A percentile compares a stretch with the other conserved stretches of the same genome.
phyloP scores from a whole-genome alignment of 2,329 filamentous ascomycete species.

The Pseudogymnoascus sp. region DNA sequence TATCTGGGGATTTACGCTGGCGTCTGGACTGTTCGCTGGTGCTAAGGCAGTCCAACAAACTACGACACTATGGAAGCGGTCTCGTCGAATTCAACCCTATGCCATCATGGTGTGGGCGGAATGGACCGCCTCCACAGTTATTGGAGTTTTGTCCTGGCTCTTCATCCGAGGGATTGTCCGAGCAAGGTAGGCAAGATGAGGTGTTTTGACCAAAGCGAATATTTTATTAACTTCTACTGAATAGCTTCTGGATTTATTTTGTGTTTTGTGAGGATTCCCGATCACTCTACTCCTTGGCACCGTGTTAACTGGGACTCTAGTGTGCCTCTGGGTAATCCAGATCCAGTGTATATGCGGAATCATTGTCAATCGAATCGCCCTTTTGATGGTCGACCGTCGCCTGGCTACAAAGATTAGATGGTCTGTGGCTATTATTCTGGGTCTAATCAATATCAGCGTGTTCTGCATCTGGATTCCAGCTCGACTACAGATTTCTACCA shows the following conservation, averaged over 20 bases:
- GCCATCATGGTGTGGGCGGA: constrained; percentile 38
- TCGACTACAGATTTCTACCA: constrained; percentile 31
- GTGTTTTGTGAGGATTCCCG: constrained; percentile 14
- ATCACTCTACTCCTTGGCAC: not conserved
- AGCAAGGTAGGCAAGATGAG: constrained; percentile 22
- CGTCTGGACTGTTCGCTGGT: constrained; percentile 28
- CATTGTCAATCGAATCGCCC: constrained; percentile 44
- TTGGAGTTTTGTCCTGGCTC: constrained; percentile 33
- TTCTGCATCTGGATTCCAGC: constrained; percentile 44
- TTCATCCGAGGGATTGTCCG: constrained; percentile 30
- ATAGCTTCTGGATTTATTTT: constrained; percentile 20
- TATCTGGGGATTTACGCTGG: constrained; percentile 31
- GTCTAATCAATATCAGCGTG: constrained; percentile 40
- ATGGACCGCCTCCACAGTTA: constrained; percentile 31
- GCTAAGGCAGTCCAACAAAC: constrained; percentile 31
- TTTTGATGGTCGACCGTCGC: constrained; percentile 35
- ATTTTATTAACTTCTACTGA: not conserved
- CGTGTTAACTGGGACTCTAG: constrained; percentile 16
- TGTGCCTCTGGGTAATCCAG: constrained; percentile 35
- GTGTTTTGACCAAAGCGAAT: not conserved
- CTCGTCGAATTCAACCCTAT: constrained; percentile 29
- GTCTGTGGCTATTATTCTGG: constrained; percentile 18
- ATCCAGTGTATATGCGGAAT: constrained; percentile 46
- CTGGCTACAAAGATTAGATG: constrained; percentile 19
- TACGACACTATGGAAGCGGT: constrained; percentile 24